Conservation (phyloP, 1,139 yeast species). For the Lodderomyces orthopsilosis region DNA sequence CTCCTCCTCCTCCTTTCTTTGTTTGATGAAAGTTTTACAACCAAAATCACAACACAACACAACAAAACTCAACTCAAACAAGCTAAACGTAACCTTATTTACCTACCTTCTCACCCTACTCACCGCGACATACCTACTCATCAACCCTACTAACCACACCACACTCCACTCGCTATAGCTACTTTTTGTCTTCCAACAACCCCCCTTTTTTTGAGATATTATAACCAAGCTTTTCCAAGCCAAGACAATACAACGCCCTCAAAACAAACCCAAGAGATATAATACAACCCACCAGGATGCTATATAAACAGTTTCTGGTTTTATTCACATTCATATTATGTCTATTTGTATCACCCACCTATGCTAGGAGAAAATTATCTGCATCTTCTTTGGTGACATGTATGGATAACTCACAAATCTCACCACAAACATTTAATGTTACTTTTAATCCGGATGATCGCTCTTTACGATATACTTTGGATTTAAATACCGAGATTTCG, state of each 20-base stretch:
- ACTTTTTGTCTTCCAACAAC: not conserved
- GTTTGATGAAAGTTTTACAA: not conserved
- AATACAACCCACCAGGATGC: not conserved
- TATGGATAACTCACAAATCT: slow-evolving; percentile 62
- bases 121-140: too few relatives aligned
- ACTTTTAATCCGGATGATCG: slow-evolving; percentile 64
- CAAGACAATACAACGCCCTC: too few relatives aligned
- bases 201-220: too few relatives aligned
- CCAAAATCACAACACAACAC: not conserved
- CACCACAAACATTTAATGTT: slow-evolving; percentile 66
- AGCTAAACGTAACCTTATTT: too few relatives aligned
- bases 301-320: not conserved
- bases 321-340: slow-evolving; percentile 4
- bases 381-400: slow-evolving; percentile 75
- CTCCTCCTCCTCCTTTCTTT: too few relatives aligned
- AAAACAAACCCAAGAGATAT: not conserved
- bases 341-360: slow-evolving; percentile 7
- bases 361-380: slow-evolving; percentile 41
- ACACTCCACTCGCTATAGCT: not conserved
- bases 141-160: not conserved
- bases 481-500: slow-evolving; percentile 58
- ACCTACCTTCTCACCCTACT: too few relatives aligned
- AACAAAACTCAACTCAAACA: not conserved
- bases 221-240: too few relatives aligned
- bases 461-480: slow-evolving; percentile 58